phyloP scores from a whole-genome alignment of 2,329 filamentous ascomycete genomes.

The Neocucurbitaria cava region DNA sequence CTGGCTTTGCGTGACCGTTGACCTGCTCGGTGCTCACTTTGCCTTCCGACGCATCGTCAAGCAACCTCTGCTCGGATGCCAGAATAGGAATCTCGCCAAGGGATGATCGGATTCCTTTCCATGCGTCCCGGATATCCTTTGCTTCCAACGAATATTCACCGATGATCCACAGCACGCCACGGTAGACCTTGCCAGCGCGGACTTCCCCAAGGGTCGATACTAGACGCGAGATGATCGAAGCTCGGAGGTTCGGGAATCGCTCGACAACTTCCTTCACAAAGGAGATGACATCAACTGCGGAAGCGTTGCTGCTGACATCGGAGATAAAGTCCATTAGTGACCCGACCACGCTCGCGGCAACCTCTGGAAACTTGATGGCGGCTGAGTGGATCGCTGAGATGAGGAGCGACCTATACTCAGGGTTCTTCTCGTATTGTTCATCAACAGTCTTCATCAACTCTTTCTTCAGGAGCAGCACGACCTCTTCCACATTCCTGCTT shows the following conservation, averaged over 20 bases:
- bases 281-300: constrained; percentile 95
- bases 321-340: constrained; percentile 99
- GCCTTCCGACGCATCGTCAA: constrained; percentile 75
- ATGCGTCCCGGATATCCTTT: constrained; percentile 92
- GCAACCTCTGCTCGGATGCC: constrained; percentile 87
- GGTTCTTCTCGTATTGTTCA: constrained; percentile 91
- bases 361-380: constrained; percentile 98
- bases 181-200: constrained; percentile 94
- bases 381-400: constrained; percentile 98
- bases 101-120: constrained; percentile 93
- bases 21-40: constrained; percentile 72
- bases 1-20: constrained; percentile 79
- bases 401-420: constrained; percentile 74
- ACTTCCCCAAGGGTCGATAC: constrained; percentile 93
- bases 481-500: constrained; percentile 98
- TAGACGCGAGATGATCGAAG: constrained; percentile 84
- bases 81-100: constrained; percentile 97
- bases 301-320: constrained; percentile 97
- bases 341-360: constrained; percentile 94
- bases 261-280: constrained; percentile 99
- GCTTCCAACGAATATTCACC: constrained; percentile 96
- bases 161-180: constrained; percentile 95
- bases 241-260: constrained; percentile 90
- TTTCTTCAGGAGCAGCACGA: constrained; percentile 95
- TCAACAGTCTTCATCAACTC: constrained; percentile 97